phyloP scores from a whole-genome alignment of 2,329 filamentous ascomycete species.

The Beauveria australis region DNA sequence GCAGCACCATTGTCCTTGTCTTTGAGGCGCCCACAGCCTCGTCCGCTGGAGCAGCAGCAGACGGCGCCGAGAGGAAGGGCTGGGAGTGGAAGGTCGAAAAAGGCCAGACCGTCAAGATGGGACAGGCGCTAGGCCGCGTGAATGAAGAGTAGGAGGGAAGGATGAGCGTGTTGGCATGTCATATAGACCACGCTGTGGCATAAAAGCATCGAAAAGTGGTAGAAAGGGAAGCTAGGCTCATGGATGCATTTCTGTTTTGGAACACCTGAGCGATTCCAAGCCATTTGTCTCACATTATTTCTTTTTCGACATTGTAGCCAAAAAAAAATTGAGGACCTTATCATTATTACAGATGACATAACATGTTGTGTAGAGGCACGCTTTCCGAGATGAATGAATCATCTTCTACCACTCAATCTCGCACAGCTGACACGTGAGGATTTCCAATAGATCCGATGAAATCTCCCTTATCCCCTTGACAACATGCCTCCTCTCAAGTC shows the following conservation, averaged over 20 bases:
- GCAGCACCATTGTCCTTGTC: constrained; percentile 88
- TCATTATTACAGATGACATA: background rate
- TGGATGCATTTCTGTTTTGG: background rate
- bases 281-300: background rate
- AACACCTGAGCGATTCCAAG: background rate
- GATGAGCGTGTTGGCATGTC: background rate
- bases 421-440: background rate
- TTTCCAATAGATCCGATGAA: background rate
- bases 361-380: background rate
- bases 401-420: background rate
- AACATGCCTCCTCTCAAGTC: background rate
- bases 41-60: constrained; percentile 40
- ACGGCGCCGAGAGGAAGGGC: constrained; percentile 51
- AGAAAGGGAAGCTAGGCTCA: background rate
- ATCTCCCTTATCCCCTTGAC: background rate
- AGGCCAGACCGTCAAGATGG: constrained; percentile 83
- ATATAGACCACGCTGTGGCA: background rate
- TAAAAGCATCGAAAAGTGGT: background rate
- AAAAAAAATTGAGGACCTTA: background rate
- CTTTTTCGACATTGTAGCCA: background rate
- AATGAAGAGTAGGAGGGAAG: constrained; percentile 43
- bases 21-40: constrained; percentile 76
- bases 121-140: constrained; percentile 74
- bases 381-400: background rate
- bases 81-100: constrained; percentile 84